Evolutionary conservation across 371 early-diverging fungal species (phyloP).

Genomic region (Phascolomyces articulosus): DNA sequence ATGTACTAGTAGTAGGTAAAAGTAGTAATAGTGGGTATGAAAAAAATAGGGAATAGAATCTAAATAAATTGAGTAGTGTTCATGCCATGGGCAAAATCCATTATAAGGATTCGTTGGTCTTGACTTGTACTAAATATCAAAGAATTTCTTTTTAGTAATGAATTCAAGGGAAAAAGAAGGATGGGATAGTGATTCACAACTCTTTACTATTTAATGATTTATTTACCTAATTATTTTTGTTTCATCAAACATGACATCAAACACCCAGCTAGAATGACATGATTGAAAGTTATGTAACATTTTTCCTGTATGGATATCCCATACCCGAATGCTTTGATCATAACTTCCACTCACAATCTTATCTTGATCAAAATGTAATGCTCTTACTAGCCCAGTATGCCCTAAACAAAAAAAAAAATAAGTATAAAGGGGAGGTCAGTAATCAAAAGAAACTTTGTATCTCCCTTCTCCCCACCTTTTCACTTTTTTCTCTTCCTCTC

Average conservation of each 20-base stretch:
- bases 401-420: constrained; percentile 40
- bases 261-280: constrained; percentile 91
- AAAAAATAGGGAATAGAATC: not conserved
- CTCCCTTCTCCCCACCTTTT: no score
- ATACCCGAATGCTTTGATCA: constrained; percentile 95
- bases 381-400: constrained; percentile 92
- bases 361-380: constrained; percentile 74
- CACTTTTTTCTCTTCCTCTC: no score
- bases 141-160: no score
- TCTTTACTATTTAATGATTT: no score
- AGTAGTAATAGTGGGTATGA: not conserved
- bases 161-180: no score
- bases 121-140: constrained; percentile 63
- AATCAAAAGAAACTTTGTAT: no score
- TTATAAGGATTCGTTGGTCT: constrained; percentile 80
- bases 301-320: constrained; percentile 69
- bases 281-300: constrained; percentile 61
- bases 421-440: not conserved
- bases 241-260: constrained; percentile 87
- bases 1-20: not conserved
- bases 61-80: constrained; percentile 19
- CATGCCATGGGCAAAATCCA: constrained; percentile 76
- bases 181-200: no score
- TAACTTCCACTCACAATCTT: constrained; percentile 65
- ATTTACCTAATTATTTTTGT: constrained; percentile 76